phyloP scores from a whole-genome alignment of 495 filamentous ascomycete species.

The Aspergillus campestris region DNA sequence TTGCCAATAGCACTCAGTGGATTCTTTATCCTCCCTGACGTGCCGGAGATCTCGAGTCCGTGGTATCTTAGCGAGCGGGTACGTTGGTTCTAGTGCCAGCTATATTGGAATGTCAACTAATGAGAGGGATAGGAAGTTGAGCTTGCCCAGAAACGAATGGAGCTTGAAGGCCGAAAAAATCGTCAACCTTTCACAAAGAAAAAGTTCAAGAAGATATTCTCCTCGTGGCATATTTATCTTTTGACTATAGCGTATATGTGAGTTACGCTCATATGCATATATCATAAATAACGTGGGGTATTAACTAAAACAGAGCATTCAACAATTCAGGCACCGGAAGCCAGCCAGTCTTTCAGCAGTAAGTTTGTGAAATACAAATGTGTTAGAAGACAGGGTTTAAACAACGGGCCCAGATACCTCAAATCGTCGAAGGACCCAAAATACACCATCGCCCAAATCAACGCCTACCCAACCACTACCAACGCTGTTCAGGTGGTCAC shows the following conservation, averaged over 20 bases:
- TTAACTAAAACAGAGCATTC: slow-evolving; percentile 19
- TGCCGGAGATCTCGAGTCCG: slow-evolving; percentile 49
- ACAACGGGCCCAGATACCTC: slow-evolving; percentile 18
- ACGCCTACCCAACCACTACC: slow-evolving; percentile 39
- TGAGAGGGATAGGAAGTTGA: slow-evolving; percentile 29
- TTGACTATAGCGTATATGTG: slow-evolving; percentile 37
- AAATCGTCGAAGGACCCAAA: slow-evolving; percentile 29
- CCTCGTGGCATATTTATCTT: slow-evolving; percentile 43
- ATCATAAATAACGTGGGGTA: not conserved
- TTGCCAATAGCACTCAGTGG: slow-evolving; percentile 43
- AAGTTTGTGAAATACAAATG: not conserved
- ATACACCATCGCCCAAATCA: slow-evolving; percentile 33
- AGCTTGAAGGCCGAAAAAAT: slow-evolving; percentile 35
- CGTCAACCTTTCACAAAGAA: slow-evolving; percentile 36
- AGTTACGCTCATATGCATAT: not conserved
- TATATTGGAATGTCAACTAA: not conserved
- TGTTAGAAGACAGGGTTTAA: not conserved
- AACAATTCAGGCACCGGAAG: slow-evolving; percentile 27
- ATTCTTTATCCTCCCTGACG: slow-evolving; percentile 53
- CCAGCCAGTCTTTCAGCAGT: slow-evolving; percentile 34
- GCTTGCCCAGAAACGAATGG: slow-evolving; percentile 39
- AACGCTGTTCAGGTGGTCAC: slow-evolving; percentile 40
- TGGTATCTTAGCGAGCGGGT: slow-evolving; percentile 40
- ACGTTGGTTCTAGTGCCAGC: not conserved
- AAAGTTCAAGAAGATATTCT: slow-evolving; percentile 46